Evolutionary conservation across 2,329 filamentous ascomycete genomes (phyloP).

Genomic region (Incumbomyces delicatus): DNA sequence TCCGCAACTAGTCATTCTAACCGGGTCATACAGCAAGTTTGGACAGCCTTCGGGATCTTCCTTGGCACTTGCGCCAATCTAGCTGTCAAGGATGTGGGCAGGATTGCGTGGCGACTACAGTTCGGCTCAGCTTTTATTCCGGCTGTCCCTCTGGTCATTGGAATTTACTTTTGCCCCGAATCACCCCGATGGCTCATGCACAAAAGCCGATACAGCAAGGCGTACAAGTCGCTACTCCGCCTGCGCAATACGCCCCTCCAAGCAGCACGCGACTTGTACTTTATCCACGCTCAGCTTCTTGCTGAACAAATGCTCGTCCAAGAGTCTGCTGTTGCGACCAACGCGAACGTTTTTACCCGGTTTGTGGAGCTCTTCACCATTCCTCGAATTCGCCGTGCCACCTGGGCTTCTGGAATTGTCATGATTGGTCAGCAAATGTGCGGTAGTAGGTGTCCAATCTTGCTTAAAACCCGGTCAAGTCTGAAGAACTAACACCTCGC

Average conservation of each 20-base stretch:
- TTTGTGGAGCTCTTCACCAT: slow-evolving; percentile 52
- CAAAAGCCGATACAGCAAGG: slow-evolving; percentile 35
- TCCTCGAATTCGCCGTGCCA: slow-evolving; percentile 53
- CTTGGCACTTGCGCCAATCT: slow-evolving; percentile 58
- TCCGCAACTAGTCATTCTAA: no score
- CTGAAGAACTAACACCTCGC: not conserved
- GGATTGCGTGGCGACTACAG: slow-evolving; percentile 54
- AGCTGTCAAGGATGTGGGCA: slow-evolving; percentile 50
- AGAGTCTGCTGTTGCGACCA: slow-evolving; percentile 25
- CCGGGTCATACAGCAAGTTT: slow-evolving; percentile 38
- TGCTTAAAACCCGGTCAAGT: not conserved
- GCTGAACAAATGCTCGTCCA: slow-evolving; percentile 40
- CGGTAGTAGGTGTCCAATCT: slow-evolving; percentile 22
- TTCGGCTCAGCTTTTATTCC: slow-evolving; percentile 57
- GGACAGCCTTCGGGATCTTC: slow-evolving; percentile 52
- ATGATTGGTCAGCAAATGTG: slow-evolving; percentile 48
- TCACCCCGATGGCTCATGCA: slow-evolving; percentile 44
- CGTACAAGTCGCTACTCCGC: slow-evolving; percentile 39
- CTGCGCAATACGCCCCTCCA: slow-evolving; percentile 44
- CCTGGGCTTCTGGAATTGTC: slow-evolving; percentile 47
- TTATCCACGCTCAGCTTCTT: slow-evolving; percentile 49
- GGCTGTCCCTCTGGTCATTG: slow-evolving; percentile 50
- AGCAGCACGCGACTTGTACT: slow-evolving; percentile 48
- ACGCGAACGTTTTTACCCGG: slow-evolving; percentile 38
- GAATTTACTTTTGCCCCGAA: slow-evolving; percentile 57